These are phyloP conservation scores for Myotisia sp. DNA, from an alignment of 2,329 filamentous ascomycete genomes.

Conservation along the genomic window DNA sequence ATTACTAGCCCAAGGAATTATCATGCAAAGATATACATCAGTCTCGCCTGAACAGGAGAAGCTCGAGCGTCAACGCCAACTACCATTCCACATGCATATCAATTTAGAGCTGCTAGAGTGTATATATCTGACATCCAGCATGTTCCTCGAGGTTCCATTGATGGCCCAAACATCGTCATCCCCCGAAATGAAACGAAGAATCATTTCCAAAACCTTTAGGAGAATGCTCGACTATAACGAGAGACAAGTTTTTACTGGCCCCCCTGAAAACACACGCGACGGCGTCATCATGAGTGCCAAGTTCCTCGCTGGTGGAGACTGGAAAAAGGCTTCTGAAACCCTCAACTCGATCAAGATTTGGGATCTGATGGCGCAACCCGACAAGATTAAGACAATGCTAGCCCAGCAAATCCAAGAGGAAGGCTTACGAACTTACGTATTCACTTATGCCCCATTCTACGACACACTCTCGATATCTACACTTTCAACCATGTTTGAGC, in stretches of 20 bases:
- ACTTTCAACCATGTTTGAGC: slow-evolving; percentile 87
- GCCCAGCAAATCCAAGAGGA: slow-evolving; percentile 98
- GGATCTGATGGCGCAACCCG: slow-evolving; percentile 87
- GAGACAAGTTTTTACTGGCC: slow-evolving; percentile 96
- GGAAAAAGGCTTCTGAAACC: slow-evolving; percentile 90
- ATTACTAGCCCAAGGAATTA: slow-evolving; percentile 89
- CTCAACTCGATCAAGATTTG: slow-evolving; percentile 99
- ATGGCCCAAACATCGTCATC: slow-evolving; percentile 93
- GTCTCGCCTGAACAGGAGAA: slow-evolving; percentile 97
- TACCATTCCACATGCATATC: slow-evolving; percentile 99
- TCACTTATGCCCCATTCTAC: slow-evolving; percentile 98
- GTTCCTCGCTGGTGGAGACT: slow-evolving; percentile 88
- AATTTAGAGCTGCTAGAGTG: slow-evolving; percentile 97
- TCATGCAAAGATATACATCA: slow-evolving; percentile 92
- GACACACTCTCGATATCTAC: slow-evolving; percentile 83
- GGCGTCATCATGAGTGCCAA: slow-evolving; percentile 99
- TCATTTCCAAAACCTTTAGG: slow-evolving; percentile 98
- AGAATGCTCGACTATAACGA: slow-evolving; percentile 99
- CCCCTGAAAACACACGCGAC: slow-evolving; percentile 95
- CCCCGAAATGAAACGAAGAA: slow-evolving; percentile 88
- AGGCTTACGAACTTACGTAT: slow-evolving; percentile 92
- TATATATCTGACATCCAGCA: slow-evolving; percentile 96
- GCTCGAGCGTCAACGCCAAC: slow-evolving; percentile 87
- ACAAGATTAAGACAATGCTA: slow-evolving; percentile 93
- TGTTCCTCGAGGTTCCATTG: slow-evolving; percentile 95